Percentiles rank a stretch among this genome's conserved stretches.
Conservation (phyloP, 2,329 filamentous ascomycete species). For the Meredithiella fracta region DNA sequence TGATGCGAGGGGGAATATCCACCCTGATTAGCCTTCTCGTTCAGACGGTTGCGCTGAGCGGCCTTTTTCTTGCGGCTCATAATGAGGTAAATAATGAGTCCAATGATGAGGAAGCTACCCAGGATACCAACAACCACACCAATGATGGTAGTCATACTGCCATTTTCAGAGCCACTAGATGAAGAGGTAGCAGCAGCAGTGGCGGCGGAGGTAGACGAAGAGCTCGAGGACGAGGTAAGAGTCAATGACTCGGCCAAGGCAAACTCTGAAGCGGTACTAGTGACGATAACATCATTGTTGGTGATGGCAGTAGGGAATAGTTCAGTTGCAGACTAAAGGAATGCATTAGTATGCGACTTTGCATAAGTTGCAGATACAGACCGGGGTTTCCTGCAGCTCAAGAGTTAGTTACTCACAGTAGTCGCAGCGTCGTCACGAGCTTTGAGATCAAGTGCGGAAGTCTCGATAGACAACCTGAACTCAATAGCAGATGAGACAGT, state of each 20-base stretch:
- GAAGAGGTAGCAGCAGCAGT: conserved; percentile 8
- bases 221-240: conserved; percentile 16
- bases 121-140: conserved; percentile 76
- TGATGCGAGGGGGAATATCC: not conserved
- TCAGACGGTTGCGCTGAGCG: conserved; percentile 30
- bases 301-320: conserved; percentile 11
- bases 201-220: conserved; percentile 15
- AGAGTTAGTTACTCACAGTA: not conserved
- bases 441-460: not conserved
- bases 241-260: conserved; percentile 14
- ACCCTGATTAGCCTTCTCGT: conserved; percentile 11
- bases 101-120: conserved; percentile 47
- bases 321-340: not conserved
- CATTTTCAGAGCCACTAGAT: conserved; percentile 16
- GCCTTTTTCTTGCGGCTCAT: conserved; percentile 56
- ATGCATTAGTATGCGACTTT: not conserved
- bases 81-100: conserved; percentile 53
- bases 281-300: conserved; percentile 13
- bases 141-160: conserved; percentile 40
- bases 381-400: not conserved
- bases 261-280: conserved; percentile 15
- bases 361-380: not conserved
- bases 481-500: not conserved
- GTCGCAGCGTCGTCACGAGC: not conserved
- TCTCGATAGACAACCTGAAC: not conserved